Percentiles rank a stretch among this genome's conserved stretches.
Evolutionary conservation across 2,329 filamentous ascomycete species (phyloP).

Genomic region (Cladosporium sp.): DNA sequence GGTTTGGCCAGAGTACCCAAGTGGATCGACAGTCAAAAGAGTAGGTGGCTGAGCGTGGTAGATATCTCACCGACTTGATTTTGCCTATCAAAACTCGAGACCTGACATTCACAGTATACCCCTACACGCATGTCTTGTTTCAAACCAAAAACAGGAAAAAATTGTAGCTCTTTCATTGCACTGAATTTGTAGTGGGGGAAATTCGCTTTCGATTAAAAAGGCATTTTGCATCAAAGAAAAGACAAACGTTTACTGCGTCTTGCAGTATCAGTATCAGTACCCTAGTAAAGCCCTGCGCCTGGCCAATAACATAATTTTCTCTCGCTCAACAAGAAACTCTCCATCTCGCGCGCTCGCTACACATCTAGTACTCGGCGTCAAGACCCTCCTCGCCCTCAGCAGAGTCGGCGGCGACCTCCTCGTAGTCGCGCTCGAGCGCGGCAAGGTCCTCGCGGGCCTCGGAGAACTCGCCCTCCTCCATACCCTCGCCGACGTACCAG

Average conservation of each 20-base stretch:
- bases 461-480: constrained; percentile 99
- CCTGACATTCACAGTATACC: too few species aligned
- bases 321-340: constrained; percentile 14
- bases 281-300: constrained; percentile 13
- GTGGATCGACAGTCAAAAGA: neutral
- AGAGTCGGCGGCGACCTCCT: constrained; percentile 95
- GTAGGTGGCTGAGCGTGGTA: neutral
- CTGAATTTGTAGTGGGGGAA: too few species aligned
- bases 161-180: too few species aligned
- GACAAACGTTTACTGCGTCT: constrained; percentile 9
- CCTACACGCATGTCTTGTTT: too few species aligned
- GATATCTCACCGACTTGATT: too few species aligned
- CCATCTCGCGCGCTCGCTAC: too few species aligned
- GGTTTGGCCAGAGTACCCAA: too few species aligned
- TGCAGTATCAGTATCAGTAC: constrained; percentile 13
- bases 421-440: constrained; percentile 96
- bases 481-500: constrained; percentile 99
- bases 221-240: constrained; percentile 13
- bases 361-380: constrained; percentile 83
- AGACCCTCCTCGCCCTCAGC: constrained; percentile 78
- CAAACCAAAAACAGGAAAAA: too few species aligned
- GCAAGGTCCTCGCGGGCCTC: constrained; percentile 98
- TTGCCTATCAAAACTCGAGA: too few species aligned
- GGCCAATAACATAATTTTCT: constrained; percentile 13
- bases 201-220: constrained; percentile 14